These are phyloP conservation scores for Phoenix roebelenii DNA, from an alignment of 176 grass and related monocot species.

Conservation along the genomic window DNA sequence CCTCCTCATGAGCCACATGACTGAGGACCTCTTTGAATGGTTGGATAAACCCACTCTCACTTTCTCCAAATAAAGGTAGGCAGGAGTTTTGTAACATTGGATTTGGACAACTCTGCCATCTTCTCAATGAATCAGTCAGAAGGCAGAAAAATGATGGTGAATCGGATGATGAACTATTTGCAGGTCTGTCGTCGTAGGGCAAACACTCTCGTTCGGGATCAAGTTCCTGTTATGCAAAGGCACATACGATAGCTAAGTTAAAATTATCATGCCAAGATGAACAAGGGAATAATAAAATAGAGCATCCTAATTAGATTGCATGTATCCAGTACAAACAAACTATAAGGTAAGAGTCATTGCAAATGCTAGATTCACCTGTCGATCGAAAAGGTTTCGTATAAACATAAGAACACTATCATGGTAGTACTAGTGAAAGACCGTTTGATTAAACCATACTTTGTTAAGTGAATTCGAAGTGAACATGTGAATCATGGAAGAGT, in stretches of 20 bases:
- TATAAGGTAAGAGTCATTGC: too few relatives aligned
- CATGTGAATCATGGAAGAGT: too few relatives aligned
- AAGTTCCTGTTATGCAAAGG: conserved; percentile 3
- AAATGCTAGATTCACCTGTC: too few relatives aligned
- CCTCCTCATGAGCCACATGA: conserved; percentile 47
- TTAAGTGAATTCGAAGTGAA: too few relatives aligned
- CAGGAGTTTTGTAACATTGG: too few relatives aligned
- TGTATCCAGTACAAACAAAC: too few relatives aligned
- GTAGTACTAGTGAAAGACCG: too few relatives aligned
- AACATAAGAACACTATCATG: too few relatives aligned
- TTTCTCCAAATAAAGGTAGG: neutral
- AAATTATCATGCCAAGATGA: neutral
- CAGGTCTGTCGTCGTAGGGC: conserved; percentile 1
- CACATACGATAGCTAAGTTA: neutral
- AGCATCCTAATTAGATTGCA: too few relatives aligned
- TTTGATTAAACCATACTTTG: too few relatives aligned
- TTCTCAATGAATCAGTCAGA: neutral
- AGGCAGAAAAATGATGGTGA: conserved; percentile 5
- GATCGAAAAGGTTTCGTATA: too few relatives aligned
- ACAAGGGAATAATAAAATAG: neutral
- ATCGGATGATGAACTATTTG: neutral
- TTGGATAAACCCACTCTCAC: conserved; percentile 1
- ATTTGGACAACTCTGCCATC: neutral
- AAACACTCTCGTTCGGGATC: neutral
- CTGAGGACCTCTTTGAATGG: conserved; percentile 26